Base-by-base conservation (phyloP, 2,329 filamentous ascomycete genomes). In the Fusarium robinianum region DNA sequence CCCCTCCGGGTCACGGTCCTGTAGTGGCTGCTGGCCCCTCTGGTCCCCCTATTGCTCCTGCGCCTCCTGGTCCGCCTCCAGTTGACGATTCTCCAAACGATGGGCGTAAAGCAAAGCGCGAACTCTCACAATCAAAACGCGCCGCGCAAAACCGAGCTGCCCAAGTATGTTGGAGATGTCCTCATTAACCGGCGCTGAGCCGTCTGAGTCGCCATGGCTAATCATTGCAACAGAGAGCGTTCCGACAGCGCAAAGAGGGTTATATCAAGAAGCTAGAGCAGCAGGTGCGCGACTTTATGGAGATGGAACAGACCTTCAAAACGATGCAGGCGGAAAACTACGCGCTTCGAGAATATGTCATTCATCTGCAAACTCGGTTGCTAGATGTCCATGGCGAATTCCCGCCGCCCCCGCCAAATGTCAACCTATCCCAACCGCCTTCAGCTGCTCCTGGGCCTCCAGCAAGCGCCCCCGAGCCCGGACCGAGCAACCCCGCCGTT, bases 221-320 rank as follows among this genome's bases (percentile, higher is more conserved):
- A 68, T 63, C 26, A 15, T 34, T 25, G 7, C 12, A 40, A 55
- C 61, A 99, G 92, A 84, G 94, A 67, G 94, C 94, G 27, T 99
- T 99, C 72, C 88, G 94, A 27, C 91, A 97, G 72, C 87, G 94
- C 52, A 99, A 99, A 67, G 94, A 99, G 71, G 88, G 89, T 31
- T 96, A 99, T 68, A 99, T 99, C 69, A 95, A 95, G 75, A 95
- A 95, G 67, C 80, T 99, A 6, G 94, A 99, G 70, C 87, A 94
- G 65, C 89, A 97, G 66, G 90, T 96, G 37, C 85, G 89, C 61
- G 88, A 94, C 19, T 88, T 83, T 55, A 79, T 82, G 57, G 78
- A 83, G 12, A 81, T 96, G 69, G 87, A 90, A 56, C 80, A 87
- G 51, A 82, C 80, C 42, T 90, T 82, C 69, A 94, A 95, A 67